Evolutionary conservation across 306 rosid genomes (phyloP), one percentile per base, ranked within the genome.

Genomic region (Corylus avellana): DNA sequence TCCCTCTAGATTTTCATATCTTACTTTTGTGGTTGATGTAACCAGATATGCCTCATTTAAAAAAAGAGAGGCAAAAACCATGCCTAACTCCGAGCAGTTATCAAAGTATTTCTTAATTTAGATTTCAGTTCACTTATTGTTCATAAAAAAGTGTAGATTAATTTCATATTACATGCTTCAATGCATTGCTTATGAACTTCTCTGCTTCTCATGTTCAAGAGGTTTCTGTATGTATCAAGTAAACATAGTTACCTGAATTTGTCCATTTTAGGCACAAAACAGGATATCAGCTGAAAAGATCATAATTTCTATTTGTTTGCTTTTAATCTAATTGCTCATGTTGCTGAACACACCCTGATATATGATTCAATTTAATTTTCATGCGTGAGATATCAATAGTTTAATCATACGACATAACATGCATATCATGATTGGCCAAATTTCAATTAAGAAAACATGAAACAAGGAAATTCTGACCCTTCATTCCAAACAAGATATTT

Each of bases 401-500:
- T 58, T 10, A 20, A 56, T 22, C 37, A 12, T 13, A 11, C 1
- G 42, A 29, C 42, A 5, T 4, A 29, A 68, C 46, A 68, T 66
- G 63, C 64, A 42, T 47, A 66, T 51, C 46, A 81, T 48, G 76
- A 51, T 72, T 62, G 57, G 72, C 11, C 82, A 78, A 62, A 48
- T 46, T 29, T 67, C 53, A 58, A 76, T 55, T 27, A 5, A 68
- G 71, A 73, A 42, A 72, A 74, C 69, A 82, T 71, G 75, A 61
- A 73, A 74, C 22, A 57, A 72, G 78, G 58, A 61, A 73, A 70
- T 77, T 69, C 81, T 49, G 42, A 39, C 7, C 75, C 72, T 77
- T 73, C 77, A 72, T 70, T 79, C 76, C 70, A 79, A 47, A 76
- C 75, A 42, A 76, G 22, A 75, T 42, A 42, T 42, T 74, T 22